Evolutionary conservation across 2,329 filamentous ascomycete genomes (phyloP).

Genomic region (Fonsecaea pugnacius): DNA sequence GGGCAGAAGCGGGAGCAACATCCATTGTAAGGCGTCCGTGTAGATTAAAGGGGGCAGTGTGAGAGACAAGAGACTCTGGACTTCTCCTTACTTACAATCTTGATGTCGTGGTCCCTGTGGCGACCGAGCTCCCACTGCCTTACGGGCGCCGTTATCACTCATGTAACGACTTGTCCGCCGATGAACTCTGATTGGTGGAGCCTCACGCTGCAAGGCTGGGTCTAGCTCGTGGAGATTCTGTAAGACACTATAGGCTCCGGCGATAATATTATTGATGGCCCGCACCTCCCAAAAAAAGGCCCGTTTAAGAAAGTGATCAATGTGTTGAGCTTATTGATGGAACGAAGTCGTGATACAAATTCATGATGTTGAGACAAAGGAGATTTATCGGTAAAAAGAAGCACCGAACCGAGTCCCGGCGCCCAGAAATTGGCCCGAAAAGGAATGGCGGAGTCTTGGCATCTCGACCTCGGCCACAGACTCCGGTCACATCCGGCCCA

Average conservation of each 20-base stretch:
- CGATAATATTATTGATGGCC: neutral
- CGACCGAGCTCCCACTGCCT: slow-evolving; percentile 12
- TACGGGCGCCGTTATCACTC: slow-evolving; percentile 18
- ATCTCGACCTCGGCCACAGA: neutral
- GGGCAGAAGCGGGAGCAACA: neutral
- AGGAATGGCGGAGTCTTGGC: neutral
- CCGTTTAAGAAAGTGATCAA: neutral
- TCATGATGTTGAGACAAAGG: neutral
- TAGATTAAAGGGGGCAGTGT: neutral
- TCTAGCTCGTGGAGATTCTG: neutral
- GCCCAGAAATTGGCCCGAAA: slow-evolving; percentile 4
- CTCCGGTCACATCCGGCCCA: neutral
- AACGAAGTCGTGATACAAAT: no score
- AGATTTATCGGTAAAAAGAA: slow-evolving; percentile 25
- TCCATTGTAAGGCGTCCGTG: neutral
- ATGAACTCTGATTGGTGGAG: slow-evolving; percentile 9
- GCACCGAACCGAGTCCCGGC: slow-evolving; percentile 17
- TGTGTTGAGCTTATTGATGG: neutral
- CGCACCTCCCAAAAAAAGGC: neutral
- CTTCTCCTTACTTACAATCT: slow-evolving; percentile 3
- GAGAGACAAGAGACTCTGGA: no score
- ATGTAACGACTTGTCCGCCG: slow-evolving; percentile 6
- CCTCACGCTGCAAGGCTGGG: neutral
- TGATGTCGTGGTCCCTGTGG: slow-evolving; percentile 9
- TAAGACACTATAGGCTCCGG: neutral